These are phyloP conservation scores for Dactylella cylindrospora DNA, from an alignment of 2,329 filamentous ascomycete species.

Conservation along the genomic window DNA sequence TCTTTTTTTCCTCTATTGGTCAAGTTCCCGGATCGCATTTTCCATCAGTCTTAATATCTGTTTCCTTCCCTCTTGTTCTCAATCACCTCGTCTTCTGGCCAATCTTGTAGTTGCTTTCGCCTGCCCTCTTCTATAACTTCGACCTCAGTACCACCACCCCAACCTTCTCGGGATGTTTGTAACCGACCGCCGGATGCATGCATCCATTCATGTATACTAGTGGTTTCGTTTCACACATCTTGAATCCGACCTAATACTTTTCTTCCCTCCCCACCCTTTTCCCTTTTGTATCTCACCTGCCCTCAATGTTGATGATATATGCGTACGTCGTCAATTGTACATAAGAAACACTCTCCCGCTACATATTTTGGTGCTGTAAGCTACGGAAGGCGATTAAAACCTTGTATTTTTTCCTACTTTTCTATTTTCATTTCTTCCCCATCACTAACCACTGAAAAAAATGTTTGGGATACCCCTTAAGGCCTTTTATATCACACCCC, in stretches of 20 bases:
- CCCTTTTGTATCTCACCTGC: not conserved
- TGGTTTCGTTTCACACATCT: conserved; percentile 6
- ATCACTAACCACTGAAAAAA: too few relatives aligned
- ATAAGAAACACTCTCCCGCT: conserved; percentile 42
- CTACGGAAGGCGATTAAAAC: conserved; percentile 31
- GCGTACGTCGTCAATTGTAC: conserved; percentile 42
- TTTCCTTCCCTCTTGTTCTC: conserved; percentile 1
- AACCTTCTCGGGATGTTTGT: not conserved
- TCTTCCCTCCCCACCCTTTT: not conserved
- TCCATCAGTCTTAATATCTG: conserved; percentile 2
- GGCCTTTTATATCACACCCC: too few relatives aligned
- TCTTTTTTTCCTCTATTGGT: not conserved
- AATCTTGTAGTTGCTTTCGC: too few relatives aligned
- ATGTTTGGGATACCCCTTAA: too few relatives aligned
- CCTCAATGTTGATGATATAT: conserved; percentile 15
- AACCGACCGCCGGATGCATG: conserved; percentile 17
- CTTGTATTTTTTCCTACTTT: not conserved
- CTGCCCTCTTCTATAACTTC: not conserved
- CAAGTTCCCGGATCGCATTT: not conserved
- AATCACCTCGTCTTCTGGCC: not conserved
- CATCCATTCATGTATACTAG: conserved; percentile 27
- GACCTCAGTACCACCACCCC: not conserved
- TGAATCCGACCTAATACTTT: not conserved
- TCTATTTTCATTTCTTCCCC: conserved; percentile 1
- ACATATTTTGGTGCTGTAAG: conserved; percentile 30